Conservation (phyloP, 305 asterid genomes). For the Fraxinus nigra region DNA sequence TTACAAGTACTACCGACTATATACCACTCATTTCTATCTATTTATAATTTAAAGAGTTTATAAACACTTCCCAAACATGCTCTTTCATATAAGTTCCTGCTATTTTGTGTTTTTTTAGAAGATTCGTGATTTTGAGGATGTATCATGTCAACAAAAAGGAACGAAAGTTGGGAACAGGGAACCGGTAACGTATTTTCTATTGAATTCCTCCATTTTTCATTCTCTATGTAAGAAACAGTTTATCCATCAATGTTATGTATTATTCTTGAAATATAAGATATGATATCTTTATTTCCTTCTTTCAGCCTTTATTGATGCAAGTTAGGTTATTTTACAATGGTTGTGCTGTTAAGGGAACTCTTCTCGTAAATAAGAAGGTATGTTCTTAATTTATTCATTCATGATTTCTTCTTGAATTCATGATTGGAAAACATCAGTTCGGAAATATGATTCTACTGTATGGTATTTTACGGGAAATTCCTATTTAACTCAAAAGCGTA, state of each 20-base stretch:
- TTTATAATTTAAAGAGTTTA: too few species aligned
- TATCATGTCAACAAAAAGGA: conserved; percentile 26
- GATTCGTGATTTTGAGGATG: conserved; percentile 23
- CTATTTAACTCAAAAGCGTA: neutral
- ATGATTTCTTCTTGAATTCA: neutral
- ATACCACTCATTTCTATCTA: neutral
- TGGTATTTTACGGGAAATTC: neutral
- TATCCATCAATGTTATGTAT: neutral
- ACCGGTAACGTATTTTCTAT: conserved; percentile 39
- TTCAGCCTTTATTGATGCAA: conserved; percentile 80
- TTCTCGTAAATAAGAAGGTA: conserved; percentile 75
- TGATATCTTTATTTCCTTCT: conserved; percentile 15
- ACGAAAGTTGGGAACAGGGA: conserved; percentile 35
- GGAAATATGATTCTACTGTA: neutral
- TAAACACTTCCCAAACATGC: neutral
- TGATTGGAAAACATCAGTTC: neutral
- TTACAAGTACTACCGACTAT: neutral
- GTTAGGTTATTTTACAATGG: conserved; percentile 73
- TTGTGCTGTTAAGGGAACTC: conserved; percentile 82
- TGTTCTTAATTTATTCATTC: neutral
- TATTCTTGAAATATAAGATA: conserved; percentile 8
- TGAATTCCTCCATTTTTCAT: neutral
- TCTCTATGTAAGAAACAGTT: neutral
- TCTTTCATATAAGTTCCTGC: neutral
- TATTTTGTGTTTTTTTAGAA: conserved; percentile 21